Evolutionary conservation across 78 protist genomes (phyloP), one percentile per base, ranked within the genome.

Genomic region (Tieghemostelium lacteum): DNA sequence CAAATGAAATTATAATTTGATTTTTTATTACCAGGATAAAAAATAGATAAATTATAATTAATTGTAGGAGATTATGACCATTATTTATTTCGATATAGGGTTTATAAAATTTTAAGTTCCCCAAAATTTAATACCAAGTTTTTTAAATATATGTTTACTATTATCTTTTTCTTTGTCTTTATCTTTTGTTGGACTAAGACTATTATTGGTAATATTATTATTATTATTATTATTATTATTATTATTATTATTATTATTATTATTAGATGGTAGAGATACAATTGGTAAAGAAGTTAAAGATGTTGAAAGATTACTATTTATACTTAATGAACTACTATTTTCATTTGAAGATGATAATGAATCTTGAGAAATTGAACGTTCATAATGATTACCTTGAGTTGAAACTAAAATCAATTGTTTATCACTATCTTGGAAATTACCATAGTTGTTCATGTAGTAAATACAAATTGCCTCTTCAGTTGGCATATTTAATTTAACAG

Each of bases 401-500:
- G 4, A 5, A 33, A 6, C 20, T 62, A 29, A 19, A 19, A 62
- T 3, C 6, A 4, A 29, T 3, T 5, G 7, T 62, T 29, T 28
- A 29, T 62, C 63, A 16, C 19, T 7, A 33, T 62, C 69, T 7
- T 12, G n/a, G 20, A 7, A 62, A n/a, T n/a, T n/a, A n/a, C n/a
- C n/a, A 29, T 17, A 62, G 4, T 7, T 33, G 6, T 62, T 62
- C 14, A 19, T 19, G 29, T 62, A 33, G 29, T 62, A 62, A 3
- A 19, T 62, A 12, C 33, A 6, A 2, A 74, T 14, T 6, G 57
- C 69, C 22, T 74, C 85, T 74, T 74, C 70, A 36, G 60, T 58
- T 20, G 69, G 39, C 85, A 74, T 74, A 8, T 1, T 2, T 26
- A 74, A 39, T 40, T 74, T 74, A 10, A n/a, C 26, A 2, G 85